Evolutionary conservation across 305 asterid species (phyloP).

Genomic region (Fraxinus sp.): DNA sequence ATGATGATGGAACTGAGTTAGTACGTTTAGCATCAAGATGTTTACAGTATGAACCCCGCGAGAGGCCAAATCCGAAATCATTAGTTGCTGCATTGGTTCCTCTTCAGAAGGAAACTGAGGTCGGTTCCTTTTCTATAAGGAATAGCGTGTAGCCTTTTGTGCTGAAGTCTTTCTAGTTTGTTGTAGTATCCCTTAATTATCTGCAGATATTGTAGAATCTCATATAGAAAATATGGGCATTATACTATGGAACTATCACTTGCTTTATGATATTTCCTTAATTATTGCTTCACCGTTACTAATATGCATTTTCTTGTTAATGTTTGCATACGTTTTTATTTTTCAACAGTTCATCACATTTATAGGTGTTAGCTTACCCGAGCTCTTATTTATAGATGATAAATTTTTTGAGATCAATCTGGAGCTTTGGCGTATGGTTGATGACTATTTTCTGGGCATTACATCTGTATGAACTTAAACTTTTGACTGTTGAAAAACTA

Average conservation of each 20-base stretch:
- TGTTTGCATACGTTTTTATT: not conserved
- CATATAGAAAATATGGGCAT: not conserved
- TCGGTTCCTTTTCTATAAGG: slow-evolving; percentile 29
- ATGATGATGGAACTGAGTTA: slow-evolving; percentile 89
- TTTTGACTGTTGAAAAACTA: not conserved
- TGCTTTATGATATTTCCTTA: not conserved
- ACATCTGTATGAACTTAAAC: not conserved
- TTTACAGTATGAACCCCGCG: slow-evolving; percentile 91
- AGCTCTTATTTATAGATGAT: not conserved
- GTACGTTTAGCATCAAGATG: slow-evolving; percentile 94
- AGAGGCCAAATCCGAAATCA: slow-evolving; percentile 88
- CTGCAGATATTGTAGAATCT: not conserved
- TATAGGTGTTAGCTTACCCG: not conserved
- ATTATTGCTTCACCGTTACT: not conserved
- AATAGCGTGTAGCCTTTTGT: not conserved
- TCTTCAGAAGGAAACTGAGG: slow-evolving; percentile 95
- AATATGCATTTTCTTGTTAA: not conserved
- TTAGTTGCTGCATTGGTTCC: slow-evolving; percentile 79
- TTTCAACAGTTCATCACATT: not conserved
- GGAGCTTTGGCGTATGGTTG: not conserved
- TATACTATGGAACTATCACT: not conserved
- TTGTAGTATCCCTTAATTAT: not conserved
- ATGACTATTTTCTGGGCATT: not conserved
- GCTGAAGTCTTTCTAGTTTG: not conserved
- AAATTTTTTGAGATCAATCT: not conserved